Percentiles rank a stretch among this genome's conserved stretches.
Conservation (phyloP, 2,329 filamentous ascomycete species). For the Fusarium ramigenum region DNA sequence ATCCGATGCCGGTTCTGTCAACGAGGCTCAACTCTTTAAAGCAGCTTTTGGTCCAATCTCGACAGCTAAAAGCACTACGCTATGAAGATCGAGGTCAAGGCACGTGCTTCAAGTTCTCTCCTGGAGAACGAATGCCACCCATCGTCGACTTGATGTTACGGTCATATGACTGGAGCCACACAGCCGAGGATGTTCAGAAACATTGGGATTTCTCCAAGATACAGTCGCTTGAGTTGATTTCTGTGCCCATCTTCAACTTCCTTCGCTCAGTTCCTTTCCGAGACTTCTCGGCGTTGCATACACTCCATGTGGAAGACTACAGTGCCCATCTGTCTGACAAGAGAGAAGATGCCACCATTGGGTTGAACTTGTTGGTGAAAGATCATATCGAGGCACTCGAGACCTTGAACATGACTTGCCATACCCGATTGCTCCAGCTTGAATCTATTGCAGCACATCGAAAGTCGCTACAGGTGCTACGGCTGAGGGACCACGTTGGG, state of each 20-base stretch:
- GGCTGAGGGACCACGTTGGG: slow-evolving; percentile 57
- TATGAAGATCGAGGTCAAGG: slow-evolving; percentile 58
- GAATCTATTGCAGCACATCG: slow-evolving; percentile 53
- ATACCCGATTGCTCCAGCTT: slow-evolving; percentile 52
- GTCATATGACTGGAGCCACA: slow-evolving; percentile 62
- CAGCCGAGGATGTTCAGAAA: slow-evolving; percentile 46
- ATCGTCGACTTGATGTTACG: slow-evolving; percentile 53
- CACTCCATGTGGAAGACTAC: slow-evolving; percentile 56
- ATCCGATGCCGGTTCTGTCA: slow-evolving; percentile 53
- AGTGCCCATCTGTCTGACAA: slow-evolving; percentile 52
- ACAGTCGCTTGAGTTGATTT: slow-evolving; percentile 52
- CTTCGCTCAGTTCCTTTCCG: slow-evolving; percentile 52
- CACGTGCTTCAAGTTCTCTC: slow-evolving; percentile 53
- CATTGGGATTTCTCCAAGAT: slow-evolving; percentile 61
- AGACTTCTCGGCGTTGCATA: slow-evolving; percentile 50
- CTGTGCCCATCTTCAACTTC: slow-evolving; percentile 57
- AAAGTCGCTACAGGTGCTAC: slow-evolving; percentile 49
- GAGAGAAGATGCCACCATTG: slow-evolving; percentile 51
- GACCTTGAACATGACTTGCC: slow-evolving; percentile 53
- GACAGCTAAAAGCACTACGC: slow-evolving; percentile 51
- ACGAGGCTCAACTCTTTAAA: slow-evolving; percentile 54
- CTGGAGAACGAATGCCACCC: slow-evolving; percentile 54
- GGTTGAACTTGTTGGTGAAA: slow-evolving; percentile 52
- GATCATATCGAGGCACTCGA: slow-evolving; percentile 50
- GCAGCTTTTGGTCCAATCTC: slow-evolving; percentile 51